Percentiles rank a stretch among this genome's conserved stretches.
Evolutionary conservation across 2,329 filamentous ascomycete genomes (phyloP).

Genomic region (Aureobasidium namibiae): DNA sequence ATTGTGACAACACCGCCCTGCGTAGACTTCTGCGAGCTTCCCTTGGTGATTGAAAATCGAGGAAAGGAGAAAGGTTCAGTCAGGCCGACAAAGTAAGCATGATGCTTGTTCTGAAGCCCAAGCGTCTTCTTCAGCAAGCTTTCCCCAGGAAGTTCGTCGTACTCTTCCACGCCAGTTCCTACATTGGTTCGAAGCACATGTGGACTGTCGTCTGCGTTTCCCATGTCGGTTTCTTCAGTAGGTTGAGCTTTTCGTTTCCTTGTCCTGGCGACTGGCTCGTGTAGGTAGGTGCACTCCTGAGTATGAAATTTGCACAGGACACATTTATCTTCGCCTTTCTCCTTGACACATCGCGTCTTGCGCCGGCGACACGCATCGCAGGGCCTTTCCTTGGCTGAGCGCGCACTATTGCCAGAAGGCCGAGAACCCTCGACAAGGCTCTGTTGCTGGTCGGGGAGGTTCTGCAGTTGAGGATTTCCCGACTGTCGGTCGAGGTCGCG

Average conservation of each 20-base stretch:
- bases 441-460: neutral
- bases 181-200: neutral
- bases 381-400: constrained; percentile 11
- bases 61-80: constrained; percentile 17
- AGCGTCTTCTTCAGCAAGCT: constrained; percentile 57
- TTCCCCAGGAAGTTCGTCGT: constrained; percentile 61
- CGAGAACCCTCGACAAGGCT: neutral
- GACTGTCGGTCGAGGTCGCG: neutral
- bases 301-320: constrained; percentile 53
- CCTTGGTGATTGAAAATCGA: neutral
- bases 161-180: constrained; percentile 51
- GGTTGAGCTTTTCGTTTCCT: constrained; percentile 8
- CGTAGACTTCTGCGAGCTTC: neutral
- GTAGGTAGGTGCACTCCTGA: constrained; percentile 69
- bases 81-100: constrained; percentile 22
- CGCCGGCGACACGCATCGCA: constrained; percentile 18
- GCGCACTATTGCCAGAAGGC: neutral
- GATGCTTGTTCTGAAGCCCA: constrained; percentile 25
- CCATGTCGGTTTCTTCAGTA: neutral
- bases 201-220: constrained; percentile 11
- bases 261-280: constrained; percentile 25
- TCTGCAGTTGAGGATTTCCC: neutral
- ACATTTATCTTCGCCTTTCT: constrained; percentile 18
- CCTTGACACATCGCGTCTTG: constrained; percentile 22
- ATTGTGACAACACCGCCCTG: constrained; percentile 3